A percentile compares a stretch with the other conserved stretches of the same genome.
Evolutionary conservation across 306 rosid genomes (phyloP).

Genomic region (Astragalus membranaceus): DNA sequence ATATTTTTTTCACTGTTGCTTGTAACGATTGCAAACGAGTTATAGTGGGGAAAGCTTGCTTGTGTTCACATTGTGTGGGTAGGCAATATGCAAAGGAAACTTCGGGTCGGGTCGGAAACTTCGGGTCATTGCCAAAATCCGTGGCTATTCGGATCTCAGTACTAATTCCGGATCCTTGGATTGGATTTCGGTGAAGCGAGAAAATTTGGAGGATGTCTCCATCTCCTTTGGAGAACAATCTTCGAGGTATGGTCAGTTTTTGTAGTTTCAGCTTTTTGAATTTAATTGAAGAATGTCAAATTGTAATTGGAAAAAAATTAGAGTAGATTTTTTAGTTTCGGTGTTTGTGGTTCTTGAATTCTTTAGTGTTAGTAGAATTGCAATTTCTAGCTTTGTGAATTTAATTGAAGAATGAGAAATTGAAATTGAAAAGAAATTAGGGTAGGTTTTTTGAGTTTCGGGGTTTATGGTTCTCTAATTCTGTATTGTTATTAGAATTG

Average conservation of each 20-base stretch:
- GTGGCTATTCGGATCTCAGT: constrained; percentile 27
- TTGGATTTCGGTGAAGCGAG: constrained; percentile 57
- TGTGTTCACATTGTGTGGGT: too few relatives aligned
- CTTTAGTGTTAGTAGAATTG: neutral
- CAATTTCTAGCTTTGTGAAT: neutral
- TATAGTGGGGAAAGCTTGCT: too few relatives aligned
- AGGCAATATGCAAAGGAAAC: too few relatives aligned
- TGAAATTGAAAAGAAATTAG: neutral
- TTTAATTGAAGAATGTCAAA: neutral
- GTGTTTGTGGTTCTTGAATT: neutral
- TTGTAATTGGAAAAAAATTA: neutral
- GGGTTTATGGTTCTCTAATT: neutral
- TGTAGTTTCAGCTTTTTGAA: neutral
- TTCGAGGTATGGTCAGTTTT: constrained; percentile 37
- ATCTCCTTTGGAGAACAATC: constrained; percentile 54
- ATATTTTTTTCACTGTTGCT: too few relatives aligned
- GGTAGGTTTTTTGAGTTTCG: neutral
- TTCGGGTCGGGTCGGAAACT: constrained; percentile 36
- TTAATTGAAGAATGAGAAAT: neutral
- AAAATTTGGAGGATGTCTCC: constrained; percentile 34
- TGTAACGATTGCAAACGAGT: too few relatives aligned
- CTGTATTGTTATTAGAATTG: neutral
- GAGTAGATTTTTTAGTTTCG: neutral
- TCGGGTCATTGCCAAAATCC: constrained; percentile 49
- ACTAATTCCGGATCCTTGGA: constrained; percentile 26